Percentiles rank a stretch among this genome's conserved stretches.
Evolutionary conservation across 306 rosid genomes (phyloP).

Genomic region (Acacia confusa): DNA sequence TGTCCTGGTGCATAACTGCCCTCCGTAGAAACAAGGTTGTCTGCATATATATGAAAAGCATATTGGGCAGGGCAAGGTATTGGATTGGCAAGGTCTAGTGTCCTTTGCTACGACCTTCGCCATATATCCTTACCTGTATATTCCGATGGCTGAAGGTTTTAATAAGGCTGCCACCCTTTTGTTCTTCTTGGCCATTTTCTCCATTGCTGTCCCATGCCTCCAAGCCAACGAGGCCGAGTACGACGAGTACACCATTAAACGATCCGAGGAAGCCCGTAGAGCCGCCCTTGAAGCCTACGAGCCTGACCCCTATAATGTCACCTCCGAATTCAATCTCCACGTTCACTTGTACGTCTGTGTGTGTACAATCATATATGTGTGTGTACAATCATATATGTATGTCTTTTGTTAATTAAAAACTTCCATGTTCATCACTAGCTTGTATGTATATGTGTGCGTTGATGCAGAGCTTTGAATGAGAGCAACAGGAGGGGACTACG

Average conservation of each 20-base stretch:
- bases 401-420: no score
- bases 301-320: conserved; percentile 49
- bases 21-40: conserved; percentile 1
- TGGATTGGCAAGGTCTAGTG: conserved; percentile 41
- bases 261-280: conserved; percentile 39
- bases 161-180: conserved; percentile 31
- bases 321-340: conserved; percentile 39
- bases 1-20: neutral
- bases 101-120: conserved; percentile 33
- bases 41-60: no score
- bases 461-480: conserved; percentile 37
- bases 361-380: neutral
- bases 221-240: conserved; percentile 45
- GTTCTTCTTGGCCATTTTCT: conserved; percentile 45
- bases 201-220: conserved; percentile 53
- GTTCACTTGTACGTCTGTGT: conserved; percentile 42
- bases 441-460: neutral
- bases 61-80: neutral
- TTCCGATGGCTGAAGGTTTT: conserved; percentile 37
- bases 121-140: conserved; percentile 15
- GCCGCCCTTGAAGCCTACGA: conserved; percentile 49
- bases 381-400: neutral
- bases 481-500: conserved; percentile 54
- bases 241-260: conserved; percentile 41
- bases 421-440: neutral